Percentiles rank a stretch among this genome's conserved stretches.
Evolutionary conservation across 768 basidiomycete species (phyloP).

Genomic region (Rickenella mellea): DNA sequence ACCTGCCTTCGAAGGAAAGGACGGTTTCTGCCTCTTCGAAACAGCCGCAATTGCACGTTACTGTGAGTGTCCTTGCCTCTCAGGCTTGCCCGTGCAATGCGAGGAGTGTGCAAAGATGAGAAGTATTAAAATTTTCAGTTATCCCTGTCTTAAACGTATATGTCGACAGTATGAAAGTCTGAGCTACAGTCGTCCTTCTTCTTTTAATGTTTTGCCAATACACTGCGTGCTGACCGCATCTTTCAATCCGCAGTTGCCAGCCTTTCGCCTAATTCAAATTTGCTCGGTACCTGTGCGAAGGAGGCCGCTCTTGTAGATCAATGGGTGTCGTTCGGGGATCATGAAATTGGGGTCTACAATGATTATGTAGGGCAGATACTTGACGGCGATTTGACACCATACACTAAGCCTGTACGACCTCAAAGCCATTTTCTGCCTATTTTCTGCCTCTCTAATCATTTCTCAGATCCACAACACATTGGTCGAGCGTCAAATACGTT

Average conservation of each 20-base stretch:
- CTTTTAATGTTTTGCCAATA: conserved; percentile 1
- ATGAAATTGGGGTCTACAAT: conserved; percentile 41
- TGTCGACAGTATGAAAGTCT: conserved; percentile 45
- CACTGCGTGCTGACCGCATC: conserved; percentile 11
- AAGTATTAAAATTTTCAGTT: conserved; percentile 40
- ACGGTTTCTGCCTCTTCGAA: conserved; percentile 78
- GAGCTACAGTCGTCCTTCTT: conserved; percentile 16
- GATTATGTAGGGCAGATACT: conserved; percentile 33
- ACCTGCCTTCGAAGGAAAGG: conserved; percentile 66
- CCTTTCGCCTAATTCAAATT: conserved; percentile 66
- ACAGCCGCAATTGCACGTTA: conserved; percentile 75
- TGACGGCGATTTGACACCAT: conserved; percentile 43
- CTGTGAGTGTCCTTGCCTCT: conserved; percentile 46
- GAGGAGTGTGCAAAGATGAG: conserved; percentile 27
- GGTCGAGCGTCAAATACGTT: conserved; percentile 42
- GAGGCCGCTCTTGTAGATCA: conserved; percentile 75
- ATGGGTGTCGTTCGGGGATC: conserved; percentile 71
- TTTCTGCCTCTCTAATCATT: no score
- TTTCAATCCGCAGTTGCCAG: conserved; percentile 56
- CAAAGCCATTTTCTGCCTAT: neutral
- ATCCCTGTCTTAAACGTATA: conserved; percentile 61
- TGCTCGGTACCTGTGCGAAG: conserved; percentile 57
- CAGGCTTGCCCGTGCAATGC: no score
- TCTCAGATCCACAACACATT: conserved; percentile 47
- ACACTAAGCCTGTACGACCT: conserved; percentile 78